These are phyloP conservation scores for Alternaria incomplexa DNA, from an alignment of 2,329 filamentous ascomycete species.

Conservation along the genomic window DNA sequence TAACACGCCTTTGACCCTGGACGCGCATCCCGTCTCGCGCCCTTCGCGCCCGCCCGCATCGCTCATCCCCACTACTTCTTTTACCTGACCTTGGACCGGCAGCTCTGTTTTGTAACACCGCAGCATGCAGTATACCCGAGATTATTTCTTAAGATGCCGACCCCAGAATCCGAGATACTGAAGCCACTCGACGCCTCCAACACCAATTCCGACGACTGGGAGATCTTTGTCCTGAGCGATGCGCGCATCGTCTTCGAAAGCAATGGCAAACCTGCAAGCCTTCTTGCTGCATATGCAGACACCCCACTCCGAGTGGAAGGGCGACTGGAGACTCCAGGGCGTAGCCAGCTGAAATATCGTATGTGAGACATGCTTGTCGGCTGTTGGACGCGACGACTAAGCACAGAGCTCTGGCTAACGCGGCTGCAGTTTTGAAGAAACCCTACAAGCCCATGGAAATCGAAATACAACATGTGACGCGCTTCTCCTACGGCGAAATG, in stretches of 20 bases:
- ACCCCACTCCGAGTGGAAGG: conserved; percentile 69
- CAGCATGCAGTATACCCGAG: conserved; percentile 12
- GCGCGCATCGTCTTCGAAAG: conserved; percentile 65
- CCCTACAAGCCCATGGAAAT: conserved; percentile 50
- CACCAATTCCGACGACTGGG: conserved; percentile 60
- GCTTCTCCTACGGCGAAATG: conserved; percentile 58
- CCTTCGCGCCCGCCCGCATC: conserved; percentile 13
- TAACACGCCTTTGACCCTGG: conserved; percentile 5
- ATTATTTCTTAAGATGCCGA: conserved; percentile 28
- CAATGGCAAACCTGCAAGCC: conserved; percentile 60
- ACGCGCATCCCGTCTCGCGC: conserved; percentile 9
- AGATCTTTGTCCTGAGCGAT: conserved; percentile 66
- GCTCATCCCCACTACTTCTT: not conserved
- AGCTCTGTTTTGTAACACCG: not conserved
- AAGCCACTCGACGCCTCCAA: conserved; percentile 50
- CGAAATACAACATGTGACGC: conserved; percentile 60
- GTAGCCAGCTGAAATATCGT: conserved; percentile 39
- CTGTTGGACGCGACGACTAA: not conserved
- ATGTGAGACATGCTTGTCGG: conserved; percentile 15
- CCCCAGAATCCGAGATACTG: conserved; percentile 48
- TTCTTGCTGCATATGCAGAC: conserved; percentile 65
- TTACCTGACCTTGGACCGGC: not conserved
- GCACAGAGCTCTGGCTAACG: conserved; percentile 12
- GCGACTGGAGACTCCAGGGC: conserved; percentile 52
- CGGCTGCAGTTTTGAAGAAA: conserved; percentile 38